These are phyloP conservation scores for Waitea zeae DNA, from an alignment of 1,284 basidiomycete genomes.

Conservation along the genomic window DNA sequence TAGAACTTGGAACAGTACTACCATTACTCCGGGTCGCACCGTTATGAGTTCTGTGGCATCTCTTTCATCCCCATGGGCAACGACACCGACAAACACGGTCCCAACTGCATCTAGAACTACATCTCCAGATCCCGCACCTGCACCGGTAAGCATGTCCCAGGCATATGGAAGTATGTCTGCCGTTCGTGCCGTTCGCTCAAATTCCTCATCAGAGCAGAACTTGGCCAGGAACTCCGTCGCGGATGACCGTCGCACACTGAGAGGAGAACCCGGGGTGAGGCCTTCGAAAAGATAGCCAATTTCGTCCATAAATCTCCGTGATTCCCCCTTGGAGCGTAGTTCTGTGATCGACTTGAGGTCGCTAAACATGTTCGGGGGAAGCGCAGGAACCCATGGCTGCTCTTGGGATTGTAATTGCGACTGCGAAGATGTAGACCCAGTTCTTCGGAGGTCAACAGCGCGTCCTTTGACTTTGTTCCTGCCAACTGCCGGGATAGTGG, in stretches of 20 bases:
- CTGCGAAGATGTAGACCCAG: neutral
- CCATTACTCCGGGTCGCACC: neutral
- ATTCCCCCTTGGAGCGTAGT: slow-evolving; percentile 62
- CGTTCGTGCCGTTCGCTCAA: slow-evolving; percentile 53
- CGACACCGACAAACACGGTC: slow-evolving; percentile 36
- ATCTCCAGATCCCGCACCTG: slow-evolving; percentile 42
- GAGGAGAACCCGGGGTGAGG: slow-evolving; percentile 13
- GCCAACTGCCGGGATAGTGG: neutral
- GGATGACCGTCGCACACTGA: slow-evolving; percentile 19
- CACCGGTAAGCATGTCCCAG: slow-evolving; percentile 45
- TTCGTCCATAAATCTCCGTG: slow-evolving; percentile 59
- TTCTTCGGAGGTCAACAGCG: slow-evolving; percentile 3
- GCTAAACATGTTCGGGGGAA: slow-evolving; percentile 37
- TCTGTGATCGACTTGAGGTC: slow-evolving; percentile 68
- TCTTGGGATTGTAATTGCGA: neutral
- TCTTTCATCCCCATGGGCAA: slow-evolving; percentile 22
- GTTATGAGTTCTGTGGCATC: neutral
- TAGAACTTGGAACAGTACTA: neutral
- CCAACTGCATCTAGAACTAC: slow-evolving; percentile 29
- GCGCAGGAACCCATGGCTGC: slow-evolving; percentile 8
- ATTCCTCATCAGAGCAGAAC: slow-evolving; percentile 54
- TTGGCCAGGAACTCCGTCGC: slow-evolving; percentile 59
- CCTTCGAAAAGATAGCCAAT: slow-evolving; percentile 71
- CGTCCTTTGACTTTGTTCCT: slow-evolving; percentile 16
- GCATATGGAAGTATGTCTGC: slow-evolving; percentile 48